phyloP scores from a whole-genome alignment of 306 rosid genomes.

The Vigna trinervia region DNA sequence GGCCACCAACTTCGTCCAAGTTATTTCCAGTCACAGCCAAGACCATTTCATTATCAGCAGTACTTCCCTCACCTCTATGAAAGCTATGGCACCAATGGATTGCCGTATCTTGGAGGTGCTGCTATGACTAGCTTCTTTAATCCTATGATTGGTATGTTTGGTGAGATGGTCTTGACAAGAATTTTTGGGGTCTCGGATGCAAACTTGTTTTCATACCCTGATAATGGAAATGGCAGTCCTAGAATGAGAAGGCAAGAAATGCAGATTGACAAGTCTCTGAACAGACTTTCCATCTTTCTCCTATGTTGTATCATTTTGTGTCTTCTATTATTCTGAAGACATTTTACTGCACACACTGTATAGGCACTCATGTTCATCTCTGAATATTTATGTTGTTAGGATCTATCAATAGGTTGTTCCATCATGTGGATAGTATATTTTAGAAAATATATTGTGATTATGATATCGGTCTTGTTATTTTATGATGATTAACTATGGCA shows the following conservation, averaged over 20 bases:
- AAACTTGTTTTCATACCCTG: conserved; percentile 58
- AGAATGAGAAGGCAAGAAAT: conserved; percentile 92
- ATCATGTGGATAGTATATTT: conserved; percentile 40
- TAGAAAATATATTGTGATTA: conserved; percentile 28
- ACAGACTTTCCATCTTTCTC: conserved; percentile 74
- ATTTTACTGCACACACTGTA: conserved; percentile 41
- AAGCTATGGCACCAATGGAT: conserved; percentile 53
- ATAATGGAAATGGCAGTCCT: conserved; percentile 51
- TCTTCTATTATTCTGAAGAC: conserved; percentile 77
- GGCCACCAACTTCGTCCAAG: conserved; percentile 57
- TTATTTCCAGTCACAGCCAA: conserved; percentile 57
- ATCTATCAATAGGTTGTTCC: conserved; percentile 37
- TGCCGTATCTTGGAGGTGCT: conserved; percentile 64
- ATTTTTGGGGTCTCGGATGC: conserved; percentile 66
- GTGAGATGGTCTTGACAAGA: conserved; percentile 78
- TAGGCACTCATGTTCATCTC: conserved; percentile 46
- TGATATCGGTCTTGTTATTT: conserved; percentile 9
- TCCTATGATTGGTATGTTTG: conserved; percentile 78
- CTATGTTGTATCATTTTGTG: conserved; percentile 80
- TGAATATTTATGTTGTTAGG: conserved; percentile 36
- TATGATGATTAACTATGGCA: conserved; percentile 9
- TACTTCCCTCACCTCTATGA: conserved; percentile 62
- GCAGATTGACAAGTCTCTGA: conserved; percentile 79
- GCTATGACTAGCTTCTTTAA: conserved; percentile 58
- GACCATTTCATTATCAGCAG: conserved; percentile 60